Conservation (phyloP, 768 basidiomycete genomes). For the Auriscalpium vulgare region DNA sequence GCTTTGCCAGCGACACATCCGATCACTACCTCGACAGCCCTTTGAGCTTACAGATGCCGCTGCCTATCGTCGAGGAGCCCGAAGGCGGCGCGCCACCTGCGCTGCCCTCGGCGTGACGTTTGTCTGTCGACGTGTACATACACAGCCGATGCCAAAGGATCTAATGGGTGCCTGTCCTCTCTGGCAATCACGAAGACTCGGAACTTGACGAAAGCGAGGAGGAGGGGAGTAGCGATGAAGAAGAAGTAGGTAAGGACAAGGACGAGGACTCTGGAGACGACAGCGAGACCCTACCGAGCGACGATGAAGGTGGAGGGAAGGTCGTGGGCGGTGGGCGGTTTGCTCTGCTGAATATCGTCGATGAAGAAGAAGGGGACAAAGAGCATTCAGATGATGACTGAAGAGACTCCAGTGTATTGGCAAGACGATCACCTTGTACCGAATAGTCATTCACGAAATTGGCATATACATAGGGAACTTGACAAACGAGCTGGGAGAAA, state of each 20-base stretch:
- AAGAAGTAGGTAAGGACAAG: constrained; percentile 27
- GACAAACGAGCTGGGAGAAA: no score
- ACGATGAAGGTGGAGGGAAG: constrained; percentile 10
- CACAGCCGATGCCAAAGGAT: no score
- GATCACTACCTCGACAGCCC: constrained; percentile 25
- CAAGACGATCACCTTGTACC: constrained; percentile 24
- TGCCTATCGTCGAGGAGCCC: constrained; percentile 6
- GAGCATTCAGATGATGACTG: not conserved
- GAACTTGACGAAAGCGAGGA: constrained; percentile 17
- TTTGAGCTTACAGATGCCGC: constrained; percentile 15
- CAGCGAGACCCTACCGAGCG: constrained; percentile 4
- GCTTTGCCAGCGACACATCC: constrained; percentile 1
- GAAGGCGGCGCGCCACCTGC: not conserved
- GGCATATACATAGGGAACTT: no score
- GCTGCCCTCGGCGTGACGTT: not conserved
- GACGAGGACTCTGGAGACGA: constrained; percentile 24
- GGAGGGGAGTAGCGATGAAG: constrained; percentile 23
- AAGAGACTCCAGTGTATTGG: not conserved
- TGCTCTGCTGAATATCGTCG: not conserved
- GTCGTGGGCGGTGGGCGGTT: not conserved
- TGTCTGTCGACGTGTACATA: not conserved
- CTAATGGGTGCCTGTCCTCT: constrained; percentile 18
- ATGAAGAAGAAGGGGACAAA: not conserved
- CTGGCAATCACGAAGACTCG: constrained; percentile 11
- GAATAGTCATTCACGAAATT: no score